Base-by-base conservation (phyloP, 2,329 filamentous ascomycete genomes). In the Cordyceps cicadae region DNA sequence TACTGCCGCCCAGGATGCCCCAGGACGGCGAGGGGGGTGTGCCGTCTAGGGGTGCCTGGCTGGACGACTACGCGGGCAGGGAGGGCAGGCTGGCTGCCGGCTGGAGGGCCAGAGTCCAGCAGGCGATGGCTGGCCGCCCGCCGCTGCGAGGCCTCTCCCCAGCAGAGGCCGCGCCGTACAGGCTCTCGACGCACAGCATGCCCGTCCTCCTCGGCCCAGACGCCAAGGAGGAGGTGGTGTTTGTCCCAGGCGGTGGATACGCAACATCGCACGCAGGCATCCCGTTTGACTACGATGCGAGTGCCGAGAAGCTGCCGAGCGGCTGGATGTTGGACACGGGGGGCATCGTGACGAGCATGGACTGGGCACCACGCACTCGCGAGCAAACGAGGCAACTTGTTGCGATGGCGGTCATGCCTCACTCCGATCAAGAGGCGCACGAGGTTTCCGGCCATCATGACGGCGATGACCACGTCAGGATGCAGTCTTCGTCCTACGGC, bases 251-350 rank as follows among this genome's bases (percentile, higher is more conserved):
- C 1, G 66, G 69, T 6, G 62, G 66, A 15, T 63, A 66, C 60
- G 37, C 68, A 0, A 49, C 74, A 26, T 68, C 68, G 2, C 67
- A 72, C 8, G 64, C 65, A 0, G 72, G 72, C 0, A 52, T 75
- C 9, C 69, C 71, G 0, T 63, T 71, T 21, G 64, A 69, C 5
- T 62, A 67, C 11, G 66, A 71, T n/a, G 56, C 65, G 1, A 54
- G 62, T 7, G 61, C 64, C 12, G 59, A 63, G 37, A 70, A 68
- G n/a, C 54, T 63, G 32, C 66, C 65, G 64, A 74, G 64, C 70
- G 81, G 80, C 4, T 84, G 80, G 80, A 71, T 84, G 64, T 66
- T 86, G 15, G 79, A 86, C 62, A 74, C 77, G 0, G 81, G 80
- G 12, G 82, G 82, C 54, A 74, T 83, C 15, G 76, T 82, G 5